Evolutionary conservation across 306 rosid species (phyloP), one percentile per base, ranked within the genome.

Genomic region (Cucurbita ficifolia): DNA sequence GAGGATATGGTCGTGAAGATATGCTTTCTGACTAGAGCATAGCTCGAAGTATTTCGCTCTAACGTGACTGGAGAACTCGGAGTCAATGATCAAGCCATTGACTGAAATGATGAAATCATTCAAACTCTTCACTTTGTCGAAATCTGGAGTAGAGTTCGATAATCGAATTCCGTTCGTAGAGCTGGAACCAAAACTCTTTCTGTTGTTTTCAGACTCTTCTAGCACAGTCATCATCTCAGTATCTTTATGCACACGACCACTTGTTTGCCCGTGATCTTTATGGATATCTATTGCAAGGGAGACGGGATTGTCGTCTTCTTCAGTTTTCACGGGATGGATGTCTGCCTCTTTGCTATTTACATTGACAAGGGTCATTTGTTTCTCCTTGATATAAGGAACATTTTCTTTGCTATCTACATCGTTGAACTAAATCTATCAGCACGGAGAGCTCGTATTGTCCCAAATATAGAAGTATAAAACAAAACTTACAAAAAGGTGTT

Each of bases 1-100:
- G 8, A 89, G 76, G 48, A 85, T 81, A 65, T 81, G 77, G 21
- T 79, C 87, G 54, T 89, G 96, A 42, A 87, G 92, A 74, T 79
- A 83, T 22, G 82, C 49, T 45, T 76, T 61, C 76, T 87, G 92
- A 57, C 87, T 87, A 76, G 65, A 60, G 52, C 92, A 89, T 6
- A 89, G 84, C 49, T 85, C 85, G 10, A 79, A 79, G 77, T 89
- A 87, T 84, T 85, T 87, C 63, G 48, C 54, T 67, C 52, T 52
- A 4, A 74, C 10, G 77, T 78, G 45, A 45, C 80, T 53, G 3
- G 86, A 38, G 45, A 89, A 55, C 78, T 81, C 84, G 1, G 87
- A 80, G 79, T 84, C 85, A 33, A 86, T 80, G 29, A 81, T 73
- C 70, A 81, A 46, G 50, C 89, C 84, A 76, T 87, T 72, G 22